Evolutionary conservation across 2,329 filamentous ascomycete genomes (phyloP).

Genomic region (Tolypocladium sp.): DNA sequence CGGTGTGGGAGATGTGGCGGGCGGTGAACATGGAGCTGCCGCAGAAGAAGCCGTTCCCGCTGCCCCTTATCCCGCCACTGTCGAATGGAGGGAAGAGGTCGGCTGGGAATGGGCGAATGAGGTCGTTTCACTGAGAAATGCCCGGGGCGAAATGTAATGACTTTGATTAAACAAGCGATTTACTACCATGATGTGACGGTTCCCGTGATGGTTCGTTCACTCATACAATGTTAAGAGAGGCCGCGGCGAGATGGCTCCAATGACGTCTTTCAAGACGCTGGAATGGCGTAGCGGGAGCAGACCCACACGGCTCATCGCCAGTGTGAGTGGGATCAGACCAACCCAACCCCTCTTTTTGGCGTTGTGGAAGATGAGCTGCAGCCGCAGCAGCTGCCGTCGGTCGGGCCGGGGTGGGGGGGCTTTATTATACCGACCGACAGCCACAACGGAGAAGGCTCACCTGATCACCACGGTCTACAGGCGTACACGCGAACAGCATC

Average conservation of each 20-base stretch:
- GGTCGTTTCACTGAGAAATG: conserved; percentile 7
- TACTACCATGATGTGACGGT: neutral
- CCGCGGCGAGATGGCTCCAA: neutral
- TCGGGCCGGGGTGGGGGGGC: too few species aligned
- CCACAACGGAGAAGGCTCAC: neutral
- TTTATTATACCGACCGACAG: neutral
- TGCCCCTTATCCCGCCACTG: conserved; percentile 23
- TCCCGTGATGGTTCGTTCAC: neutral
- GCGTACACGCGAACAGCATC: neutral
- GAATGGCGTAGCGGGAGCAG: neutral
- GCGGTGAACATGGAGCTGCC: conserved; percentile 47
- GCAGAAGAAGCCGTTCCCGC: conserved; percentile 31
- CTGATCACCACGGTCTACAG: neutral
- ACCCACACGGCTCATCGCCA: neutral
- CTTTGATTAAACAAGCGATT: neutral
- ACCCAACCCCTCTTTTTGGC: neutral
- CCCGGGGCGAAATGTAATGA: neutral
- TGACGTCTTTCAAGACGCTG: neutral
- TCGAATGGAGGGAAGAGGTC: conserved; percentile 20
- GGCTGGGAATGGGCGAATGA: conserved; percentile 16
- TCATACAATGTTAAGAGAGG: too few species aligned
- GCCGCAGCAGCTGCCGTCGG: neutral
- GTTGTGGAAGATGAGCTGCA: neutral
- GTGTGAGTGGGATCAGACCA: neutral
- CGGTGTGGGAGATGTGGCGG: conserved; percentile 80